Evolutionary conservation across 73 alveolate genomes (phyloP), one percentile per base, ranked within the genome.

Genomic region (Breviolum minutum): DNA sequence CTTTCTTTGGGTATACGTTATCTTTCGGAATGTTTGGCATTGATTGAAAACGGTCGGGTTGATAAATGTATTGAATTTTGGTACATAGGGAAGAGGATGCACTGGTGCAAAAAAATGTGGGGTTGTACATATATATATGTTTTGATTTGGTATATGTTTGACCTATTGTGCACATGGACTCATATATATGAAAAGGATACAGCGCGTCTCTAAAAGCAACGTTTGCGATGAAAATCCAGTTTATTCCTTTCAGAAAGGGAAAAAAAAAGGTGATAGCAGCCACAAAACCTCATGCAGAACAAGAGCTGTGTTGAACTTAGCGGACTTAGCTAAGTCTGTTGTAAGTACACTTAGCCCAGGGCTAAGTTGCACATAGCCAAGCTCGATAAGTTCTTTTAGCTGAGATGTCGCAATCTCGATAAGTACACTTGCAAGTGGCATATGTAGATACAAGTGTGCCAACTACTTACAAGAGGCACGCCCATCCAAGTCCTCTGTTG

Each of bases 401-500:
- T 20, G 16, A 20, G 26, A 16, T 66, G 22, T 20, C 6, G 22
- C 22, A 66, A 66, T 13, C 22, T 13, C 76, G 16, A 20, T 20
- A 66, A 66, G 76, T 66, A 16, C 76, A 66, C 76, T 20, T 66
- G 76, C 76, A 66, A 66, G 76, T 66, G 22, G 76, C 76, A 16
- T 1, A 66, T 13, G 22, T 66, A 66, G 0, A 16, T 66, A 20
- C 76, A 66, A 66, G 76, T 66, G 16, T 20, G 76, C 76, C 1
- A 66, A 16, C 16, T 66, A 66, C 76, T 66, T 66, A 66, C 22
- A 66, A 66, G 76, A 16, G 22, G 26, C 76, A 0, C 22, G 76
- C 76, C 76, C 76, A 66, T 66, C 76, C 76, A 66, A 66, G 76
- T 66, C n/a, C n/a, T n/a, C n/a, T n/a, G n/a, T n/a, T n/a, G n/a